phyloP scores from a whole-genome alignment of 305 asterid genomes.

The Solanum hybrid region DNA sequence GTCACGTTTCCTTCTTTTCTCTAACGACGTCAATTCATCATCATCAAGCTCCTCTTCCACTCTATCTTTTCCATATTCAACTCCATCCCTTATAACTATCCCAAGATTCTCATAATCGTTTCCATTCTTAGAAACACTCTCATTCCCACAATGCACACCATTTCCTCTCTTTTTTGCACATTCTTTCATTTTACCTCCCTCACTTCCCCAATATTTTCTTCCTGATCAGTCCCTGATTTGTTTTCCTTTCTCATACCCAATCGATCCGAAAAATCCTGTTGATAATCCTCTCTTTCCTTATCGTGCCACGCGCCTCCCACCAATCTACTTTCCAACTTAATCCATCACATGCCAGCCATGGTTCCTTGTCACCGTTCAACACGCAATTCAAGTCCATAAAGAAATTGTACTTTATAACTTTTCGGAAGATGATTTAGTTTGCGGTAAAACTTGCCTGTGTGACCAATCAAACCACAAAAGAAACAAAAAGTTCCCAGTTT shows the following conservation, averaged over 20 bases:
- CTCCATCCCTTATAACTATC: not conserved
- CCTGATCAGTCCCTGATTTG: not conserved
- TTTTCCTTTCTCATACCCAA: not conserved
- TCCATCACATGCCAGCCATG: not conserved
- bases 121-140: not conserved
- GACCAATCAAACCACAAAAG: not conserved
- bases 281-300: not conserved
- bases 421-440: not conserved
- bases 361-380: not conserved
- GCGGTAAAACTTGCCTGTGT: not conserved
- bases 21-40: not conserved
- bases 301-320: not conserved
- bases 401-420: not conserved
- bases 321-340: not conserved
- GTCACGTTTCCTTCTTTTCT: not conserved
- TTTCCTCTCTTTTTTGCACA: not conserved
- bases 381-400: not conserved
- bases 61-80: not conserved
- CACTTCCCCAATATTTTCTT: not conserved
- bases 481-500: not conserved
- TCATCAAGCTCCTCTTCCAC: not conserved
- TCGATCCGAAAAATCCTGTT: not conserved
- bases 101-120: not conserved
- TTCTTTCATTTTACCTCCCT: not conserved
- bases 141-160: not conserved